phyloP scores from a whole-genome alignment of 2,329 filamentous ascomycete genomes.

The Rosellinia necatrix region DNA sequence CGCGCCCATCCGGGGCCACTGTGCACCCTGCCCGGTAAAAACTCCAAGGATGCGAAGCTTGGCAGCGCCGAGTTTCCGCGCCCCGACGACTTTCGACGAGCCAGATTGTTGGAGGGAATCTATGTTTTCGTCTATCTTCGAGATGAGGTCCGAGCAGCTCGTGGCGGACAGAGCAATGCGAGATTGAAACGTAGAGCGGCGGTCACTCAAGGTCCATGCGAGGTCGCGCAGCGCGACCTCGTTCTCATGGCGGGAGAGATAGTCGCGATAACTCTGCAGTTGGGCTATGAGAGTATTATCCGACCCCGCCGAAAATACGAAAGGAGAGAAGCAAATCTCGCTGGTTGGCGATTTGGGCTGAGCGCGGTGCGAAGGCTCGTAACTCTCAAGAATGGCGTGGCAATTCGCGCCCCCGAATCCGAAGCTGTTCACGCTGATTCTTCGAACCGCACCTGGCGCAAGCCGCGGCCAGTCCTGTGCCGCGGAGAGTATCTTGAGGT shows the following conservation, averaged over 20 bases:
- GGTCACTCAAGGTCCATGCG: constrained; percentile 4
- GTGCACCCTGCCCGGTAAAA: constrained; percentile 9
- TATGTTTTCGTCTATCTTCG: background rate
- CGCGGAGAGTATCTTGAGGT: background rate
- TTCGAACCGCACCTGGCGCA: background rate
- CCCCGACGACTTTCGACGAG: background rate
- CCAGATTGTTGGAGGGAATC: background rate
- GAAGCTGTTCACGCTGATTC: constrained; percentile 34
- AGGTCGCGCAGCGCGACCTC: background rate
- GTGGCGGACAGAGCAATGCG: background rate
- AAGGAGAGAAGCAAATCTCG: background rate
- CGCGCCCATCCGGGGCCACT: constrained; percentile 1
- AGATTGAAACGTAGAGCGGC: background rate
- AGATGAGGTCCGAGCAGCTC: background rate
- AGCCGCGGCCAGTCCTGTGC: constrained; percentile 5
- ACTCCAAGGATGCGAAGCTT: background rate
- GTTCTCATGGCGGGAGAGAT: background rate
- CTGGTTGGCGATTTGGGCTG: background rate
- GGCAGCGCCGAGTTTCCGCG: background rate
- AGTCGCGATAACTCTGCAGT: background rate
- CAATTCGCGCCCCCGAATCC: constrained; percentile 8
- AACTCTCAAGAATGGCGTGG: constrained; percentile 11
- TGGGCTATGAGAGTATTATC: background rate
- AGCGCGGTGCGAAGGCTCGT: background rate
- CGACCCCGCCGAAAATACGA: constrained; percentile 10